These are phyloP conservation scores for Davidsoniella neocaledoniae DNA, from an alignment of 2,329 filamentous ascomycete genomes.

Conservation along the genomic window DNA sequence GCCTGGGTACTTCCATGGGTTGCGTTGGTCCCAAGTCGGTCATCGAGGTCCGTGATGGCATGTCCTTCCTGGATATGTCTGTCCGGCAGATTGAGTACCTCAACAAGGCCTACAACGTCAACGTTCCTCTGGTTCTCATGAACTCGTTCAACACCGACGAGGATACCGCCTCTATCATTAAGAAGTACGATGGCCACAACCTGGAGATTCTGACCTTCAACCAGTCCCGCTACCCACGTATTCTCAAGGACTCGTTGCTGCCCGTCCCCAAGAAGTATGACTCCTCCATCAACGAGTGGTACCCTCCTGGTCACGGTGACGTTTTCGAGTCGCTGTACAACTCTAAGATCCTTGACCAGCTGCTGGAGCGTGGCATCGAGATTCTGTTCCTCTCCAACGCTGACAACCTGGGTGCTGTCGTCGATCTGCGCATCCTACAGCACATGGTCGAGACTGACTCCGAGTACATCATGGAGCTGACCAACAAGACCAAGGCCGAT, in stretches of 20 bases:
- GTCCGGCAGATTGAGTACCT: constrained; percentile 98
- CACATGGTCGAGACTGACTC: constrained; percentile 97
- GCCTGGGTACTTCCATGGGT: constrained; percentile 98
- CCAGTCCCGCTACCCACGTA: constrained; percentile 94
- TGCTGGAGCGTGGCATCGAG: constrained; percentile 87
- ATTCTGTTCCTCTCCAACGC: constrained; percentile 98
- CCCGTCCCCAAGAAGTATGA: constrained; percentile 82
- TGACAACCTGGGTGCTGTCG: constrained; percentile 94
- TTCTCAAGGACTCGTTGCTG: constrained; percentile 94
- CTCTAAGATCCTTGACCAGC: constrained; percentile 93
- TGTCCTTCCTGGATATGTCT: constrained; percentile 98
- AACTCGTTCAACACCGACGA: constrained; percentile 99
- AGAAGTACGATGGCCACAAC: constrained; percentile 99
- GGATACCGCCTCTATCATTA: constrained; percentile 97
- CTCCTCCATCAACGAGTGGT: constrained; percentile 90
- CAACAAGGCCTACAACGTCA: constrained; percentile 93
- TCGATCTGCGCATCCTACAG: constrained; percentile 93
- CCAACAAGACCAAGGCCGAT: constrained; percentile 99
- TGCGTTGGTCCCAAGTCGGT: constrained; percentile 98
- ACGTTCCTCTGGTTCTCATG: constrained; percentile 97
- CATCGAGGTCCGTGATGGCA: constrained; percentile 98
- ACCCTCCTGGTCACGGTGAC: constrained; percentile 96
- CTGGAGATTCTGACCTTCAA: constrained; percentile 99
- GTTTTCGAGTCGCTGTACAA: constrained; percentile 99
- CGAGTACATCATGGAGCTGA: constrained; percentile 99